Base-by-base conservation (phyloP, 2,329 filamentous ascomycete species). In the Sporothrix pallida region DNA sequence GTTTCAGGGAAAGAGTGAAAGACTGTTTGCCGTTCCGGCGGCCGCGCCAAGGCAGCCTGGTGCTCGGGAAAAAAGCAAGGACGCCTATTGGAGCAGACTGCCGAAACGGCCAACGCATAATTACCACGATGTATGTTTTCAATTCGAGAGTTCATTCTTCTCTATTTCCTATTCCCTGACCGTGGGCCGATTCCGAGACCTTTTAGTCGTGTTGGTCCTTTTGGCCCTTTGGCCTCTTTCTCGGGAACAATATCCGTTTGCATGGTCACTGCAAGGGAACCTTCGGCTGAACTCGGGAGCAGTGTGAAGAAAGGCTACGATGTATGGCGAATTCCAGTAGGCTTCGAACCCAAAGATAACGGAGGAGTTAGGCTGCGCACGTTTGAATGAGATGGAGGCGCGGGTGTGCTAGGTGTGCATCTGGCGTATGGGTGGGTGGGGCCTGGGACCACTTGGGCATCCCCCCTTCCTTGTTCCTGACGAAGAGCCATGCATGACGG, bases 251-350 rank as follows among this genome's bases (percentile, higher is more conserved):
- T 62, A 31, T 15, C 50, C 52, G 42, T 37, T 5, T 37, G 31
- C 7, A 37, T 37, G 31, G 31, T 26, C 31, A 37, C 23, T 52
- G 7, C 42, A 44, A 23, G 4, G 20, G 26, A 9, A 37, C 20
- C 20, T 37, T 74, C 73, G 73, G 73, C 58, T 72, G 65, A 74
- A 72, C 48, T 72, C 73, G 73, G 73, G 20, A 67, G 37, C 31
- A 42, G 46, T 10, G 37, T 31, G 9, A 44, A 13, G 10, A 10
- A 3, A 44, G 17, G n/a, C 42, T 12, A 56, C n/a, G n/a, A 20
- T n/a, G 52, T 12, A 26, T 26, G 23, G 23, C n/a, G n/a, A n/a
- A n/a, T n/a, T n/a, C n/a, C n/a, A n/a, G n/a, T 13, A 46, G 37
- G 7, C n/a, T 23, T 26, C 7, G 8, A 46, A 54, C 50, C 20